A percentile compares a stretch with the other conserved stretches of the same genome.
phyloP scores from a whole-genome alignment of 371 early-diverging fungal genomes.

The Rhizopus microsporus region DNA sequence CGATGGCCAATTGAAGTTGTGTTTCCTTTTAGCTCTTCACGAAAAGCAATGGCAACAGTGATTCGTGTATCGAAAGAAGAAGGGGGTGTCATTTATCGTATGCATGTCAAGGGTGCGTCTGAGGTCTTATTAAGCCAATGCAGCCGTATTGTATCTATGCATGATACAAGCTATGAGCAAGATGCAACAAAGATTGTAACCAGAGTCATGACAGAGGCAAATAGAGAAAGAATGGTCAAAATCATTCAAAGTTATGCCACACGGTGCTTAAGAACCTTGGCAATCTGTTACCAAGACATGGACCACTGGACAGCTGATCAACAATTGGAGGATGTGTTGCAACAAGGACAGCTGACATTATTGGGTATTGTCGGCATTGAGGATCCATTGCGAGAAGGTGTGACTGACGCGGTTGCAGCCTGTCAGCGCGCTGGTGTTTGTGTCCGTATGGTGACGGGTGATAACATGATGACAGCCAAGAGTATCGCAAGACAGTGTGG shows the following conservation, averaged over 20 bases:
- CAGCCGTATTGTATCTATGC: slow-evolving; percentile 39
- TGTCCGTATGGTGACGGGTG: slow-evolving; percentile 89
- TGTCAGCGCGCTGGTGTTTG: slow-evolving; percentile 78
- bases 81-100: slow-evolving; percentile 42
- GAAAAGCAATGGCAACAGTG: slow-evolving; percentile 85
- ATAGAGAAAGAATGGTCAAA: slow-evolving; percentile 45
- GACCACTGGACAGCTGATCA: slow-evolving; percentile 53
- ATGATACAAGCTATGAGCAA: slow-evolving; percentile 30
- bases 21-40: slow-evolving; percentile 80
- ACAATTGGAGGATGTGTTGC: slow-evolving; percentile 45
- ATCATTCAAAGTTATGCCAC: slow-evolving; percentile 68
- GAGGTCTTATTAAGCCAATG: slow-evolving; percentile 68
- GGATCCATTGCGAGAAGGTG: slow-evolving; percentile 74
- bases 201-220: slow-evolving; percentile 50
- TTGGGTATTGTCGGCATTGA: slow-evolving; percentile 73
- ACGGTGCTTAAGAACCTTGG: slow-evolving; percentile 68
- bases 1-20: slow-evolving; percentile 56
- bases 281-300: slow-evolving; percentile 72
- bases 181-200: slow-evolving; percentile 32
- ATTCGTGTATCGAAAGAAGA: slow-evolving; percentile 45
- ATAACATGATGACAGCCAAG: slow-evolving; percentile 74
- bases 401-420: slow-evolving; percentile 62
- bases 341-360: slow-evolving; percentile 47
- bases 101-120: slow-evolving; percentile 86
- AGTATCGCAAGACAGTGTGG: slow-evolving; percentile 73